These are phyloP conservation scores for Dictyostelium firmibasis DNA, from an alignment of 78 protist species.

Conservation along the genomic window DNA sequence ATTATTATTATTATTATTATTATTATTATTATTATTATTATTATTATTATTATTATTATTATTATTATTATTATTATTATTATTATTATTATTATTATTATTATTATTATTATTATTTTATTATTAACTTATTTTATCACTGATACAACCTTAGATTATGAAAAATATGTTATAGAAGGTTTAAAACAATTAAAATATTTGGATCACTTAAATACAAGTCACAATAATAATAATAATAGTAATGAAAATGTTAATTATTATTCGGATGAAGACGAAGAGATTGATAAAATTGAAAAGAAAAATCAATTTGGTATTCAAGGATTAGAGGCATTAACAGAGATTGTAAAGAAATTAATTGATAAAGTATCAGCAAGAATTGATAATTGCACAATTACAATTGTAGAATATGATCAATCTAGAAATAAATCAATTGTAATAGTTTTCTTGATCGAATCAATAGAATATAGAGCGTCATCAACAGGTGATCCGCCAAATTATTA, in stretches of 20 bases:
- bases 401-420: neutral
- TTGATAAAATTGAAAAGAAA: slow-evolving; percentile 25
- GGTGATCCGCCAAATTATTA: neutral
- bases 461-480: neutral
- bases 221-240: neutral
- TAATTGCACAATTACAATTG: slow-evolving; percentile 34
- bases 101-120: neutral
- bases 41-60: no score
- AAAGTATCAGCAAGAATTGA: slow-evolving; percentile 30
- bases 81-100: no score
- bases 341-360: slow-evolving; percentile 38
- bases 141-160: no score
- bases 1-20: no score
- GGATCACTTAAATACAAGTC: neutral
- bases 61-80: no score
- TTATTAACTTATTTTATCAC: no score
- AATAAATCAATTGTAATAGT: slow-evolving; percentile 26
- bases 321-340: slow-evolving; percentile 49
- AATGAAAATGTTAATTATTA: neutral
- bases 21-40: no score
- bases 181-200: slow-evolving; percentile 16
- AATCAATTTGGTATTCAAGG: slow-evolving; percentile 13
- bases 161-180: slow-evolving; percentile 7
- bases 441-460: slow-evolving; percentile 27
- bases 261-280: slow-evolving; percentile 71